Evolutionary conservation across 345 rosid species (phyloP).

Genomic region (Rhizophora mangle): DNA sequence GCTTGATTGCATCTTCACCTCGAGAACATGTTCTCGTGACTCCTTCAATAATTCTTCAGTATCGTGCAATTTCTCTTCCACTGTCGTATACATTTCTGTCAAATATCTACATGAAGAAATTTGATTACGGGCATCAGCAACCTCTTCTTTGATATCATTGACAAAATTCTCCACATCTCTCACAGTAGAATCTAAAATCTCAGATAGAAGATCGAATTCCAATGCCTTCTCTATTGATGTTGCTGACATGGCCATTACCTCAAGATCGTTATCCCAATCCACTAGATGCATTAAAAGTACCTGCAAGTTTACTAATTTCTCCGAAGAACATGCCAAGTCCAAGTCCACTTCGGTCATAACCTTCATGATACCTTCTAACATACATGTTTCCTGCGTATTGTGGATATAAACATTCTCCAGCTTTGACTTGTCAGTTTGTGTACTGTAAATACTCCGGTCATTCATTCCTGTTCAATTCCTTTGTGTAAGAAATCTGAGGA

Average conservation of each 20-base stretch:
- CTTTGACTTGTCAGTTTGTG: slow-evolving; percentile 8
- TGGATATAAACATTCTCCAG: slow-evolving; percentile 10
- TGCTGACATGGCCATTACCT: slow-evolving; percentile 39
- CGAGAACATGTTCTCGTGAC: slow-evolving; percentile 53
- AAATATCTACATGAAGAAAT: slow-evolving; percentile 55
- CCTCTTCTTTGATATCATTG: slow-evolving; percentile 52
- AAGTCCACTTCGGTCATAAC: slow-evolving; percentile 44
- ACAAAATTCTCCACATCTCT: slow-evolving; percentile 68
- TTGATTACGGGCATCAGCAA: slow-evolving; percentile 59
- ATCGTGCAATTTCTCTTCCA: slow-evolving; percentile 59
- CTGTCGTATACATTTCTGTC: slow-evolving; percentile 23
- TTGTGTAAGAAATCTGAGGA: slow-evolving; percentile 12
- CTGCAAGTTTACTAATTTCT: slow-evolving; percentile 67
- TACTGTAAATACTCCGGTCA: slow-evolving; percentile 5
- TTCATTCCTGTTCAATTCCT: slow-evolving; percentile 24
- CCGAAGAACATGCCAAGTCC: slow-evolving; percentile 50
- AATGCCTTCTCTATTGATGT: slow-evolving; percentile 64
- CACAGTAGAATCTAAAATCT: slow-evolving; percentile 76
- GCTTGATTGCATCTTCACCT: slow-evolving; percentile 63
- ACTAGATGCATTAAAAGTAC: slow-evolving; percentile 70
- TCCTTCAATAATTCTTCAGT: slow-evolving; percentile 60
- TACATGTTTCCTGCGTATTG: slow-evolving; percentile 34
- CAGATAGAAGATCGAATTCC: slow-evolving; percentile 61
- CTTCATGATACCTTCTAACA: slow-evolving; percentile 38
- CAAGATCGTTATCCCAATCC: slow-evolving; percentile 60